Percentiles rank a stretch among this genome's conserved stretches.
Conservation (phyloP, 1,139 yeast genomes). For the Magnusiomyces magnusii region DNA sequence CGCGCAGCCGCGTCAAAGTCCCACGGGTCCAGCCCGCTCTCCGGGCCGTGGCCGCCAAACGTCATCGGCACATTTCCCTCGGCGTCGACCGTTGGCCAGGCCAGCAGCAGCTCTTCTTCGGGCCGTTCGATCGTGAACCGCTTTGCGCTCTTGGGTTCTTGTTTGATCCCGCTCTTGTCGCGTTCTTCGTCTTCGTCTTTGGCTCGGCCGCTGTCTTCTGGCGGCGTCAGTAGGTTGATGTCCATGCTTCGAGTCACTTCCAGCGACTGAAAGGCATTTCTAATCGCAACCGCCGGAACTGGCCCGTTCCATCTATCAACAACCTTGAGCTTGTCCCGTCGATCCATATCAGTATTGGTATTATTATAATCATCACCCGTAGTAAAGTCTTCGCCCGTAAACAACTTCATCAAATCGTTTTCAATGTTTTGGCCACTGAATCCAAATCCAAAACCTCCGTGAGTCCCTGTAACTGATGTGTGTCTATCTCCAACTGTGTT, state of each 20-base stretch:
- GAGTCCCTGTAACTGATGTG: not conserved
- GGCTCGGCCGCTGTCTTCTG: not conserved
- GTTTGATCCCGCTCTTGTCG: not conserved
- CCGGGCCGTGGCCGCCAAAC: not conserved
- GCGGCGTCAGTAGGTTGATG: conserved; percentile 4
- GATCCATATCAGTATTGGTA: no score
- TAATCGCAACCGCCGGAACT: conserved; percentile 5
- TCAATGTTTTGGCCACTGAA: not conserved
- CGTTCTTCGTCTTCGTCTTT: not conserved
- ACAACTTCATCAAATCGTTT: not conserved
- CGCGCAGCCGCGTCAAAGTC: not conserved
- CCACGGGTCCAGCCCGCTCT: conserved; percentile 4
- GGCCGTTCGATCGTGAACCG: not conserved
- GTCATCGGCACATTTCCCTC: not conserved
- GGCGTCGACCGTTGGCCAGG: conserved; percentile 1
- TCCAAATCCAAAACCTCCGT: not conserved
- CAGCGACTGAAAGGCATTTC: conserved; percentile 4
- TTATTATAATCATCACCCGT: not conserved
- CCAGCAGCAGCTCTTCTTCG: not conserved
- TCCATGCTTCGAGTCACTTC: conserved; percentile 1
- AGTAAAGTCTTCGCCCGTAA: not conserved
- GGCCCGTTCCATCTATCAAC: conserved; percentile 2
- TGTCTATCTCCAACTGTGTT: not conserved
- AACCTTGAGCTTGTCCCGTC: not conserved
- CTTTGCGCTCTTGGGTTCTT: not conserved